phyloP scores from a whole-genome alignment of 2,329 filamentous ascomycete genomes.

The Trichoderma sp. region DNA sequence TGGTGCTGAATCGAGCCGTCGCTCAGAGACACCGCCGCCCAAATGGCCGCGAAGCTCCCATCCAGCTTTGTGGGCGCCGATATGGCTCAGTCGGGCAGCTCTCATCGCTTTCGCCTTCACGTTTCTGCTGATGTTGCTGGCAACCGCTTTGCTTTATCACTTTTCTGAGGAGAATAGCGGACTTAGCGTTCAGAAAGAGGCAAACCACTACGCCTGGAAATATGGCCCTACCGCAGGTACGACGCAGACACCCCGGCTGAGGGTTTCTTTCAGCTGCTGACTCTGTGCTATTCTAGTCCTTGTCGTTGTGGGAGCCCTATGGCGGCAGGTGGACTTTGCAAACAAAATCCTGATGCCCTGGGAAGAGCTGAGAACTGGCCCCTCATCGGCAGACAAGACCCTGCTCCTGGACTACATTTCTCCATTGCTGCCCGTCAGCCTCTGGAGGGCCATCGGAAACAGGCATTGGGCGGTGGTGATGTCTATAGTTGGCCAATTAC shows the following conservation, averaged over 20 bases:
- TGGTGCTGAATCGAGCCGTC: neutral
- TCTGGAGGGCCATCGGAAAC: conserved; percentile 22
- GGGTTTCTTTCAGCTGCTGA: neutral
- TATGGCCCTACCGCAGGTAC: conserved; percentile 24
- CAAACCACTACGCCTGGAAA: conserved; percentile 23
- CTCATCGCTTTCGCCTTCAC: conserved; percentile 11
- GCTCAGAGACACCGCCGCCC: neutral
- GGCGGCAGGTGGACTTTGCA: conserved; percentile 18
- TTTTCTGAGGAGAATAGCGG: conserved; percentile 11
- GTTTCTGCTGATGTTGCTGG: conserved; percentile 4
- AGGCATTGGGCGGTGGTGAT: conserved; percentile 14
- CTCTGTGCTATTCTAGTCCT: neutral
- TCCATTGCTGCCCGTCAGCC: conserved; percentile 9
- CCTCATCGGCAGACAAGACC: conserved; percentile 19
- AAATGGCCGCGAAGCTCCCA: conserved; percentile 7
- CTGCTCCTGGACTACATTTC: conserved; percentile 25
- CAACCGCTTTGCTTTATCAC: conserved; percentile 4
- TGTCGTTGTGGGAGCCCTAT: conserved; percentile 17
- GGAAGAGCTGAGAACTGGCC: conserved; percentile 12
- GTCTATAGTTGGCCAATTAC: neutral
- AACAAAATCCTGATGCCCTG: conserved; percentile 19
- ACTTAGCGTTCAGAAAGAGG: conserved; percentile 10
- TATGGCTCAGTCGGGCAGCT: conserved; percentile 3
- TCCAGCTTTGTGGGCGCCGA: conserved; percentile 9
- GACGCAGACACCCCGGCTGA: neutral